Base-by-base conservation (phyloP, 1,284 basidiomycete species). In the Malassezia arunalokei region DNA sequence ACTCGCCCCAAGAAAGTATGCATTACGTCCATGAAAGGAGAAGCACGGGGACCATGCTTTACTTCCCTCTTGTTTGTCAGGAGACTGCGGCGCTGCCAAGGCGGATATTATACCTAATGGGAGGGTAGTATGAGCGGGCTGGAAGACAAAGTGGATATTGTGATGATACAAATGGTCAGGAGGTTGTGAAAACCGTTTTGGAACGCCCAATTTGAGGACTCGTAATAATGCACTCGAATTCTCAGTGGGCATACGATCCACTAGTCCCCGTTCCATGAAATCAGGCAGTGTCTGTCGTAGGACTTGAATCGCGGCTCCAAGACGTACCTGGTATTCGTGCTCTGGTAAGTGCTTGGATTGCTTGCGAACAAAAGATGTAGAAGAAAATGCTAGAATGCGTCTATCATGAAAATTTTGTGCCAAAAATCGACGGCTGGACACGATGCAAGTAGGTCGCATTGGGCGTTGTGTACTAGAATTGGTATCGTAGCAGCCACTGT, bases 241-340 rank as follows among this genome's bases (percentile, higher is more conserved):
- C 1, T 37, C 15, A 2, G n/a, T 15, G n/a, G n/a, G 38, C 3
- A 31, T 32, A 5, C 47, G 37, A 24, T 50, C 53, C 3, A 55
- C 39, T 1, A 55, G 47, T 12, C 38, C 53, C 11, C 27, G 30
- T 9, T 55, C 47, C 43, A 50, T 49, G n/a, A 55, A 55, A 9
- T 42, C 24, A 11, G 53, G 53, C 8, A 55, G 43, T 17, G 53
- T 49, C 20, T 46, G 39, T 24, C 53, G 53, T 15, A 55, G 43
- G 32, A 44, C 37, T 14, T 43, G 47, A 29, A 55, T 50, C 11
- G 41, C 30, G 0, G 48, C 53, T 15, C 53, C 53, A 14, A 55
- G 30, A 9, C 53, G 53, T 7, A 55, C 43, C 40, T 50, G 47
- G 53, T 55, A 55, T 20, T 55, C 53, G 38, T 50, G 48, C 47